phyloP scores from a whole-genome alignment of 305 asterid species.

The Plantago coronopus region DNA sequence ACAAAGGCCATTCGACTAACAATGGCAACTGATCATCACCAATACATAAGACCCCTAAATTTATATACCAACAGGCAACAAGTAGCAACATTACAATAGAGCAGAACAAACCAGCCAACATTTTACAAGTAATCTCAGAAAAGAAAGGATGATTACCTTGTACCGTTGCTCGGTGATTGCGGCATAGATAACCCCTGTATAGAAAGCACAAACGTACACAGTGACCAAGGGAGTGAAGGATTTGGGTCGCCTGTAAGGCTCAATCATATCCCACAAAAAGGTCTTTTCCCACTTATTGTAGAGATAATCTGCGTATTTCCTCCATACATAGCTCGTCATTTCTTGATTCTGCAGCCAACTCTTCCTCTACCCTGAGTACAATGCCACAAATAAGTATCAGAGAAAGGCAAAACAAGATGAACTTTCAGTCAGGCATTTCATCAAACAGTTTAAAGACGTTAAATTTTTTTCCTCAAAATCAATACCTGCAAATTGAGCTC shows the following conservation, averaged over 20 bases:
- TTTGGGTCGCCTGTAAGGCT: conserved; percentile 71
- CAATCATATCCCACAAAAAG: conserved; percentile 83
- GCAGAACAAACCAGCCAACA: neutral
- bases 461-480: too few relatives aligned
- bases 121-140: neutral
- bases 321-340: conserved; percentile 71
- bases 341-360: neutral
- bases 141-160: conserved; percentile 38
- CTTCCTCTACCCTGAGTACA: conserved; percentile 15
- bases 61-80: too few relatives aligned
- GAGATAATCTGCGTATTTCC: conserved; percentile 77
- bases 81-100: neutral
- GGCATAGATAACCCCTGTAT: conserved; percentile 77
- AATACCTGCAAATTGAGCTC: neutral
- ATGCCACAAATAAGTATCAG: neutral
- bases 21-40: too few relatives aligned
- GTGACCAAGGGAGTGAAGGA: conserved; percentile 75
- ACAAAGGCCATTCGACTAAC: too few relatives aligned
- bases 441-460: neutral
- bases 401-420: neutral
- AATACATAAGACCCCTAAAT: too few relatives aligned
- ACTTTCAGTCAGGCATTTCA: conserved; percentile 3
- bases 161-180: conserved; percentile 78
- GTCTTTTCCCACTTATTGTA: conserved; percentile 69
- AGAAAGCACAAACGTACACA: conserved; percentile 67